A percentile compares a stretch with the other conserved stretches of the same genome.
These are phyloP conservation scores for Herpetomonas tarakana DNA, from an alignment of 208 protist genomes.

Conservation along the genomic window DNA sequence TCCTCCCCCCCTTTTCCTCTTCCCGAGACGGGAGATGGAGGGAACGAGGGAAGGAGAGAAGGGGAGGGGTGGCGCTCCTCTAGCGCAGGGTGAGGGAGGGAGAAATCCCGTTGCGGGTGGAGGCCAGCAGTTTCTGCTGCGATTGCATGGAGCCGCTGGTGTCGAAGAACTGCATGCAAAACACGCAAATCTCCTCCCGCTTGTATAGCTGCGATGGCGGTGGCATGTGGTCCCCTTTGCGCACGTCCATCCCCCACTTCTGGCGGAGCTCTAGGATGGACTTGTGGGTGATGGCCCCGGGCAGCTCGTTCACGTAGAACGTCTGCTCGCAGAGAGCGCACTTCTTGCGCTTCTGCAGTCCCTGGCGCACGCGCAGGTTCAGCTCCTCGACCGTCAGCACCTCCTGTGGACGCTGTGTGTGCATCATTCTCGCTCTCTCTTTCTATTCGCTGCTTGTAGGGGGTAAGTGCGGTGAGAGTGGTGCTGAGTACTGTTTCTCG, in stretches of 20 bases:
- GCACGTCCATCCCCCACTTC: slow-evolving; percentile 86
- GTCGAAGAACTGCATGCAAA: slow-evolving; percentile 95
- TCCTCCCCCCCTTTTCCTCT: too few relatives aligned
- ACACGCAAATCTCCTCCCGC: slow-evolving; percentile 89
- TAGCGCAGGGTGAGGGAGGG: slow-evolving; percentile 73
- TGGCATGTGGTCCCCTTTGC: slow-evolving; percentile 81
- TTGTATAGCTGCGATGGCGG: slow-evolving; percentile 91
- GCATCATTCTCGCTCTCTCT: slow-evolving; percentile 15
- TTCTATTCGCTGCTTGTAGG: background rate
- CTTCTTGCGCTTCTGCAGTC: slow-evolving; percentile 89
- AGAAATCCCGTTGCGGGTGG: slow-evolving; percentile 83
- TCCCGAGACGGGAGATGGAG: too few relatives aligned
- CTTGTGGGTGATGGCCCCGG: slow-evolving; percentile 91
- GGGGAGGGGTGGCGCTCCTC: too few relatives aligned
- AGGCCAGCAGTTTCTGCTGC: slow-evolving; percentile 84
- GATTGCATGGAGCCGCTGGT: slow-evolving; percentile 79
- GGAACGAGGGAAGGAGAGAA: too few relatives aligned
- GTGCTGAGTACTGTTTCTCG: background rate
- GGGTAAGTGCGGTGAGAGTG: background rate
- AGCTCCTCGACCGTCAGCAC: slow-evolving; percentile 56
- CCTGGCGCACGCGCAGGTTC: slow-evolving; percentile 80
- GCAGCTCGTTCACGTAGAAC: slow-evolving; percentile 90
- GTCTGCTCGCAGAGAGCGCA: slow-evolving; percentile 88
- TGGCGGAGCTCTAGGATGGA: slow-evolving; percentile 89
- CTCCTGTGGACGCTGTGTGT: slow-evolving; percentile 34